A percentile compares a stretch with the other conserved stretches of the same genome.
Evolutionary conservation across 148 eudicot genomes (phyloP).

Genomic region (Fagopyrum homotropicum): DNA sequence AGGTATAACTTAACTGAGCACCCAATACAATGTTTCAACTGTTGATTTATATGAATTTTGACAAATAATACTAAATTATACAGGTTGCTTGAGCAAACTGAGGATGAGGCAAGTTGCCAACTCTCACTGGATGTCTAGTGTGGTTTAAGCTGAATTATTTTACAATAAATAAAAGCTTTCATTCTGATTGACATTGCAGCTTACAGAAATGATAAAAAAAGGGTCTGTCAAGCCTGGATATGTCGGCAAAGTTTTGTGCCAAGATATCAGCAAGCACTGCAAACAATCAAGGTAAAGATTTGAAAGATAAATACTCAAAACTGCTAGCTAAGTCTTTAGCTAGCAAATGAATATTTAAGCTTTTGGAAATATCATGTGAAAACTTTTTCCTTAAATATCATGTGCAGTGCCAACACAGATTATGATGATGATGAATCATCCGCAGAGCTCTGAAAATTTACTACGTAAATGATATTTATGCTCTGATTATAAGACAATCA

Average conservation of each 20-base stretch:
- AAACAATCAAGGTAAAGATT: conserved; percentile 40
- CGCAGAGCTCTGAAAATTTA: conserved; percentile 37
- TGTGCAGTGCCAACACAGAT: conserved; percentile 22
- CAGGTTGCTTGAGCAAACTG: conserved; percentile 96
- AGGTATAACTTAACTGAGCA: conserved; percentile 44
- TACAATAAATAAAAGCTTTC: neutral
- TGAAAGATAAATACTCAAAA: neutral
- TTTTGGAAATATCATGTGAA: neutral
- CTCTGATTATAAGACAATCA: neutral
- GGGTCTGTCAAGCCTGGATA: conserved; percentile 74
- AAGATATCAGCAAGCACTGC: conserved; percentile 77
- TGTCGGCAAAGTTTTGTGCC: conserved; percentile 69
- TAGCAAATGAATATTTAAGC: neutral
- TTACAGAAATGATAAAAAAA: conserved; percentile 66
- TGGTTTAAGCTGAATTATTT: neutral
- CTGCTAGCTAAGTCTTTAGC: neutral
- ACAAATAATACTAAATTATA: neutral
- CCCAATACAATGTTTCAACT: neutral
- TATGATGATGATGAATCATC: conserved; percentile 28
- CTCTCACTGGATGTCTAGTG: conserved; percentile 2
- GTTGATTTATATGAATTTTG: neutral
- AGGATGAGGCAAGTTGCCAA: conserved; percentile 59
- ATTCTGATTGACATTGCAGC: conserved; percentile 33
- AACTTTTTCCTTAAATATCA: neutral
- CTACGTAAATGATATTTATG: neutral